A percentile compares a stretch with the other conserved stretches of the same genome.
Evolutionary conservation across 2,329 filamentous ascomycete species (phyloP).

Genomic region (Trichoderma sp.): DNA sequence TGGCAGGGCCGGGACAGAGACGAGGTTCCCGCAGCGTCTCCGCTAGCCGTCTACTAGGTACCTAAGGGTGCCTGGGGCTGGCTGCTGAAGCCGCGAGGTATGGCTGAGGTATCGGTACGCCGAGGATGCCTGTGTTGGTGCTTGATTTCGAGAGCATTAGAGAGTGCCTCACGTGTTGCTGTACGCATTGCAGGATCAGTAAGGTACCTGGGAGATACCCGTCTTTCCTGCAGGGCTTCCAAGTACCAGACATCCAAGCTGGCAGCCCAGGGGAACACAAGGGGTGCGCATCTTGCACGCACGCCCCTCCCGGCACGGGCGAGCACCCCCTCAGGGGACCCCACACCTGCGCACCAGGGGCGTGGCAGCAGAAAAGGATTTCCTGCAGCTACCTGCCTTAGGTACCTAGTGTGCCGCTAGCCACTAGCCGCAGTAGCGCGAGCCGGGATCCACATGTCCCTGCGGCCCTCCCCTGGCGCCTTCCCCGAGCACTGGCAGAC

Average conservation of each 20-base stretch:
- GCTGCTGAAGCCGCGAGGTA: not conserved
- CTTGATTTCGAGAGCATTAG: not conserved
- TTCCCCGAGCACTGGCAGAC: too few species aligned
- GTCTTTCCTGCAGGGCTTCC: too few species aligned
- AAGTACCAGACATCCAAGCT: not conserved
- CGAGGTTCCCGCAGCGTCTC: conserved; percentile 9
- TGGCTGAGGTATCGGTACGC: not conserved
- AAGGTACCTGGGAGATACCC: not conserved
- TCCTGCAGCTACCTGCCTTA: too few species aligned
- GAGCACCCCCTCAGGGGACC: too few species aligned
- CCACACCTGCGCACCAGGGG: too few species aligned
- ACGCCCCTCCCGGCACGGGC: too few species aligned
- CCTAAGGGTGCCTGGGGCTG: not conserved
- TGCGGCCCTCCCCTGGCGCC: too few species aligned
- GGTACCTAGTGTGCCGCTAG: too few species aligned
- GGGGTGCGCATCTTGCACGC: not conserved
- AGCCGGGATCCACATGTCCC: too few species aligned
- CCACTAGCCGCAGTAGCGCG: too few species aligned
- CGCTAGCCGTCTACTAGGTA: not conserved
- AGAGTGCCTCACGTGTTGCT: too few species aligned
- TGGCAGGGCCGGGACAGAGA: not conserved
- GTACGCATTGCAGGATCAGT: not conserved
- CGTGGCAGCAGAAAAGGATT: too few species aligned
- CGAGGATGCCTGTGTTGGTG: not conserved
- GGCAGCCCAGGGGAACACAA: not conserved